Base-by-base conservation (phyloP, 345 rosid genomes). In the Lepidium sativum region DNA sequence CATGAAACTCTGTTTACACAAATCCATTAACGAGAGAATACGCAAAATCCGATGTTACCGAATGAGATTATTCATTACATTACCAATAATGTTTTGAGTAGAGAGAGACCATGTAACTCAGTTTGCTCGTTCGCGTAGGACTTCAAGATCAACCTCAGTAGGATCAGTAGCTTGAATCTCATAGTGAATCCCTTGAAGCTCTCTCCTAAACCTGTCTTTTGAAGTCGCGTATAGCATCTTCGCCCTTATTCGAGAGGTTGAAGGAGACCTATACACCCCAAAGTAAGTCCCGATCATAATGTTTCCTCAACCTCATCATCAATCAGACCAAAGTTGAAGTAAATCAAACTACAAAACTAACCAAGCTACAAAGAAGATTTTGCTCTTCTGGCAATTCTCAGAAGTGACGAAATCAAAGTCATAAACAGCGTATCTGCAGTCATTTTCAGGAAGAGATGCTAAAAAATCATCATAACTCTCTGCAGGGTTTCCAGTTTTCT, bases 91-190 rank as follows among this genome's bases (percentile, higher is more conserved):
- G n/a, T n/a, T n/a, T n/a, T n/a, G n/a, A n/a, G n/a, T n/a, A n/a
- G n/a, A n/a, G n/a, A n/a, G n/a, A n/a, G 31, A 44, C 2, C 12
- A 31, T 18, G 21, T 8, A 20, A 8, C 2, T 80, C 49, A 87
- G 63, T 83, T 76, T 15, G 88, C 91, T 43, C 84, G 85, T 23
- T 83, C 91, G 60, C 76, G 77, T 49, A 83, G 5, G 42, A 85
- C 89, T 29, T 87, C 84, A 38, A 85, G 86, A 68, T 85, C 87
- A 84, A 88, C 82, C 75, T 88, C 96, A 1, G 91, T 82, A 60
- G 86, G 83, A 75, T 88, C 91, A 67, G 89, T 85, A 10, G 91
- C 95, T 80, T 88, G 95, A 76, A 88, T 82, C 79, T 83, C 89
- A 33, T 85, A 85, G 68, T 85, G 96, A 67, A 85, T 62, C 29